Percentiles rank a stretch among this genome's conserved stretches.
These are phyloP conservation scores for Calonectria montana DNA, from an alignment of 2,329 filamentous ascomycete species.

Conservation along the genomic window DNA sequence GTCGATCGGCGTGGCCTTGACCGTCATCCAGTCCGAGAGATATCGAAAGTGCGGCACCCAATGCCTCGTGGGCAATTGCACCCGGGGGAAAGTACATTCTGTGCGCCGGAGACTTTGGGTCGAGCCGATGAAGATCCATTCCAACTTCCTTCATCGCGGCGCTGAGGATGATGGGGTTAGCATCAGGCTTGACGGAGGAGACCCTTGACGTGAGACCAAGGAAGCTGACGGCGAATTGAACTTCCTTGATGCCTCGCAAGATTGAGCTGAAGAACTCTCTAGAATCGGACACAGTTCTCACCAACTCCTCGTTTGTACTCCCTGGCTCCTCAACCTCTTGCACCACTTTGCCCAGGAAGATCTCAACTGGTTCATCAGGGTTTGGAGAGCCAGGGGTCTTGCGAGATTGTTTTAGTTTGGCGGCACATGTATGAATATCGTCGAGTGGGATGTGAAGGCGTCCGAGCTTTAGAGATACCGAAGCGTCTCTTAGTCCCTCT, in stretches of 20 bases:
- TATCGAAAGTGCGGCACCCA: conserved; percentile 91
- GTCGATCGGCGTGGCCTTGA: conserved; percentile 84
- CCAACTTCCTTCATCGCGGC: conserved; percentile 97
- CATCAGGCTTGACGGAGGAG: conserved; percentile 72
- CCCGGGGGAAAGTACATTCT: conserved; percentile 97
- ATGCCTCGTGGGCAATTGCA: conserved; percentile 93
- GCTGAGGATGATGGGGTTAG: conserved; percentile 82
- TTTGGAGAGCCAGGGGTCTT: conserved; percentile 49
- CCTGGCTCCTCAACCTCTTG: conserved; percentile 78
- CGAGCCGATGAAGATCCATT: conserved; percentile 89
- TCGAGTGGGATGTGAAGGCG: conserved; percentile 92
- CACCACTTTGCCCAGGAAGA: conserved; percentile 78
- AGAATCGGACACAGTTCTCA: conserved; percentile 89
- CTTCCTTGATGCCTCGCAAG: conserved; percentile 91
- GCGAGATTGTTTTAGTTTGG: conserved; percentile 63
- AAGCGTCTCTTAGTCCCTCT: conserved; percentile 89
- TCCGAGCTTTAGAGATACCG: conserved; percentile 90
- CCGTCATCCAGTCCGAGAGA: conserved; percentile 92
- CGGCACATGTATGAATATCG: conserved; percentile 76
- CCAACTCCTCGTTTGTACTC: conserved; percentile 74
- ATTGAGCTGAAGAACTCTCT: conserved; percentile 93
- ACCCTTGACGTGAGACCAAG: conserved; percentile 87
- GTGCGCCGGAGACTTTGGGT: conserved; percentile 92
- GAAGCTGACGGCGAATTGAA: conserved; percentile 94
- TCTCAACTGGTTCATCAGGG: conserved; percentile 62